A percentile compares a stretch with the other conserved stretches of the same genome.
phyloP scores from a whole-genome alignment of 148 eudicot genomes.

The Nepenthes gracilis region DNA sequence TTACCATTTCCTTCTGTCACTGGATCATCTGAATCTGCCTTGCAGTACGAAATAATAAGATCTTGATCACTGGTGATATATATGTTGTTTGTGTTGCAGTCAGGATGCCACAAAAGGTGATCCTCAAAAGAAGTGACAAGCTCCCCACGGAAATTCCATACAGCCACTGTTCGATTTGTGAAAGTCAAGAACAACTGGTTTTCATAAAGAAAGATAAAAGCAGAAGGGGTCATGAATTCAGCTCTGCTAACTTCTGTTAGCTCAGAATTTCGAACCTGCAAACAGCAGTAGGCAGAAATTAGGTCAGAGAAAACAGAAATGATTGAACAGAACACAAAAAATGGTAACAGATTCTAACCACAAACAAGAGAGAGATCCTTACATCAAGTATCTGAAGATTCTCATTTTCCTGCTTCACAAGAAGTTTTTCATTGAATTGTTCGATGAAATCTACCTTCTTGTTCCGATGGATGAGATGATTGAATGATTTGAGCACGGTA shows the following conservation, averaged over 20 bases:
- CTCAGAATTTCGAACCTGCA: conserved; percentile 80
- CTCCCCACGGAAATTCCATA: conserved; percentile 96
- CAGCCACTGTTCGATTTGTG: conserved; percentile 86
- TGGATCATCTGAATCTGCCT: conserved; percentile 74
- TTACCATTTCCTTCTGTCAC: conserved; percentile 69
- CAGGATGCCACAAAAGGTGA: conserved; percentile 97
- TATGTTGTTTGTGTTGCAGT: conserved; percentile 97
- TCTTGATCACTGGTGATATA: conserved; percentile 96
- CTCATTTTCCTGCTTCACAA: conserved; percentile 95
- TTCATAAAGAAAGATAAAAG: conserved; percentile 91
- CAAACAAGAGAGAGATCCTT: conserved; percentile 13
- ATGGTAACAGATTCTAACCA: background rate
- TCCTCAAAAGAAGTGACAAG: conserved; percentile 97
- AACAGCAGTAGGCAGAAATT: too few species aligned
- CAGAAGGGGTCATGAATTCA: conserved; percentile 96
- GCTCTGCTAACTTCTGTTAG: conserved; percentile 81
- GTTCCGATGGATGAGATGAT: conserved; percentile 81
- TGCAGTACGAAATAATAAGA: conserved; percentile 95
- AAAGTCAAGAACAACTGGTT: conserved; percentile 90
- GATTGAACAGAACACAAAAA: background rate
- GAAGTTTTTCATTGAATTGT: conserved; percentile 96
- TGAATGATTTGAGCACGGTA: conserved; percentile 86
- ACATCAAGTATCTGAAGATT: conserved; percentile 97
- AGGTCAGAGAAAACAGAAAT: background rate
- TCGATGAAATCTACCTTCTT: conserved; percentile 98